These are phyloP conservation scores for Dillenia turbinata DNA, from an alignment of 164 flowering plant genomes.

Conservation along the genomic window DNA sequence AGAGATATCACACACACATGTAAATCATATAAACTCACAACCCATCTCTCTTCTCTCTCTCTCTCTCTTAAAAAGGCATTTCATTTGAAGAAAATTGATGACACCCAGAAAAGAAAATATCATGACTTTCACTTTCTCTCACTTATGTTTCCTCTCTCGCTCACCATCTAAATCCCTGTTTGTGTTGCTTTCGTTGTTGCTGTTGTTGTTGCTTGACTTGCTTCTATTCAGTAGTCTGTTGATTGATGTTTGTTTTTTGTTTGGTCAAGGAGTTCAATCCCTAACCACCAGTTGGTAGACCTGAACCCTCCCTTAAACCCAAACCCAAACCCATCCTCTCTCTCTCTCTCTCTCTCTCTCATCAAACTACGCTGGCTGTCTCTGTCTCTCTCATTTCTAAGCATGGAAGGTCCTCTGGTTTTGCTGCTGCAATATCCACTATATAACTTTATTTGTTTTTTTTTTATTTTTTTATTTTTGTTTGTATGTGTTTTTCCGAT, in stretches of 20 bases:
- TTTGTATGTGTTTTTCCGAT: no score
- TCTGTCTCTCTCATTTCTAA: conserved; percentile 12
- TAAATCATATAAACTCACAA: conserved; percentile 4
- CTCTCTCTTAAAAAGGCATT: no score
- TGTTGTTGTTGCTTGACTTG: conserved; percentile 18
- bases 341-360: conserved; percentile 16
- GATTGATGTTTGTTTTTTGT: conserved; percentile 20
- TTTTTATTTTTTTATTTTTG: background rate
- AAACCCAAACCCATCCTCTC: conserved; percentile 31
- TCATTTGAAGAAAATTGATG: conserved; percentile 6
- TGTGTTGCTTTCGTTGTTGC: conserved; percentile 10
- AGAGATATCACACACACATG: background rate
- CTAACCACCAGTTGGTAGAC: conserved; percentile 91
- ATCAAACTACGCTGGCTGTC: conserved; percentile 15
- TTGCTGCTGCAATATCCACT: conserved; percentile 38
- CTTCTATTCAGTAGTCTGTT: background rate
- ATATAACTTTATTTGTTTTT: conserved; percentile 1
- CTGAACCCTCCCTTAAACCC: conserved; percentile 72
- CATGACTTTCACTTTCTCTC: conserved; percentile 13
- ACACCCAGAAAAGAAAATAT: conserved; percentile 13
- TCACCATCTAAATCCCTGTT: conserved; percentile 1
- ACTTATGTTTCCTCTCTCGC: conserved; percentile 1
- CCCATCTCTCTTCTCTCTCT: conserved; percentile 4
- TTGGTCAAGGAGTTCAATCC: conserved; percentile 67
- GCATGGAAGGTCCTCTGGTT: conserved; percentile 24